Conservation (phyloP, 2,329 filamentous ascomycete genomes). For the Colletotrichum musicola region DNA sequence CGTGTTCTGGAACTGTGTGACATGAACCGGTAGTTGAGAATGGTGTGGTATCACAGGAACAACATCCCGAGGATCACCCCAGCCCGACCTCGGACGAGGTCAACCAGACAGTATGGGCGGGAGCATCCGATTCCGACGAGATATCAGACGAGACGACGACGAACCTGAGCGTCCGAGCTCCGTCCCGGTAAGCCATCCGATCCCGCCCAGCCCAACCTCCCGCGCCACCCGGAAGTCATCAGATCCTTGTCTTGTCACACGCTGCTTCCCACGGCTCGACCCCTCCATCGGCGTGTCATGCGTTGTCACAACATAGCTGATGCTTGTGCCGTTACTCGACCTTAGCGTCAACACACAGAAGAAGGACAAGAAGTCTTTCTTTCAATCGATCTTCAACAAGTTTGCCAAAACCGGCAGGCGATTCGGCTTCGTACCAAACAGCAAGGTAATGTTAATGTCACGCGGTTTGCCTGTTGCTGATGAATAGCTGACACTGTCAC, state of each 20-base stretch:
- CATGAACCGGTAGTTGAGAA: background rate
- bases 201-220: background rate
- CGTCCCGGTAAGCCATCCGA: constrained; percentile 19
- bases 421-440: constrained; percentile 36
- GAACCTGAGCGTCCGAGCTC: constrained; percentile 2
- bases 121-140: constrained; percentile 34
- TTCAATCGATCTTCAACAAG: constrained; percentile 30
- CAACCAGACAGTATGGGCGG: constrained; percentile 24
- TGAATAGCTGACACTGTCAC: background rate
- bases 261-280: background rate
- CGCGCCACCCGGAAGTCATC: background rate
- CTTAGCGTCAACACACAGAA: constrained; percentile 9
- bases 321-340: background rate
- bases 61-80: constrained; percentile 30
- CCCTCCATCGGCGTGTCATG: background rate
- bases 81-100: constrained; percentile 37
- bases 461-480: background rate
- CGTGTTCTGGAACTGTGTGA: background rate
- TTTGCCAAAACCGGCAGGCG: constrained; percentile 30
- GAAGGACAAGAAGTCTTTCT: constrained; percentile 23
- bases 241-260: background rate
- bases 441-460: constrained; percentile 32
- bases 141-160: constrained; percentile 23
- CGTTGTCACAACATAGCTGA: background rate
- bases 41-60: background rate